Percentiles rank a stretch among this genome's conserved stretches.
Conservation (phyloP, 371 early-diverging fungal species). For the Mortierella sp. region DNA sequence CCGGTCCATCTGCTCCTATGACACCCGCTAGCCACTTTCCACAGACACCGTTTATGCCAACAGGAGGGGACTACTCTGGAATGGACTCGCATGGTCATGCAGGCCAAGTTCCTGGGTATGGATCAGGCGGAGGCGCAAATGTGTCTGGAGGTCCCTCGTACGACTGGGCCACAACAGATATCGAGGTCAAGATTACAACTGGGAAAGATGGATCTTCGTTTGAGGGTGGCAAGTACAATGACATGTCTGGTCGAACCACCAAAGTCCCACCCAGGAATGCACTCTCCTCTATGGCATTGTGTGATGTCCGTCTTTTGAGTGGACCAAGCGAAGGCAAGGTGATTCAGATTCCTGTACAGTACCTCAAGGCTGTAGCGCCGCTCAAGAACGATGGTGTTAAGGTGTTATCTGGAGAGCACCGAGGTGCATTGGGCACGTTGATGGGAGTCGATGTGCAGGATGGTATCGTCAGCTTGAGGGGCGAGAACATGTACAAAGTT, state of each 20-base stretch:
- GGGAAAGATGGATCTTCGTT: conserved; percentile 36
- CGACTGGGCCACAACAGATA: conserved; percentile 76
- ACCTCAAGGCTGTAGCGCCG: conserved; percentile 76
- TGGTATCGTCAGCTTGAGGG: conserved; percentile 80
- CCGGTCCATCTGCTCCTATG: conserved; percentile 48
- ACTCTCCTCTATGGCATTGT: conserved; percentile 61
- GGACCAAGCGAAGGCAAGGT: conserved; percentile 54
- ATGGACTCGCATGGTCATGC: conserved; percentile 37
- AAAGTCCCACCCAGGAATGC: conserved; percentile 60
- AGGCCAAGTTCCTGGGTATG: conserved; percentile 36
- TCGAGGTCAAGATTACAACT: conserved; percentile 59
- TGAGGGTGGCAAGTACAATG: conserved; percentile 43
- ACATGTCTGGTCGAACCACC: conserved; percentile 56
- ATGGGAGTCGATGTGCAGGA: conserved; percentile 85
- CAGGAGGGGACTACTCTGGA: conserved; percentile 62
- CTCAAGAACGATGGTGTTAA: conserved; percentile 83
- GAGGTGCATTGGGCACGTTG: conserved; percentile 80
- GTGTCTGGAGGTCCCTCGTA: conserved; percentile 37
- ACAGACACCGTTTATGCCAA: conserved; percentile 75
- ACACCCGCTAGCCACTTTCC: conserved; percentile 62
- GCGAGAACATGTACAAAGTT: conserved; percentile 70
- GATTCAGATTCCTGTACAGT: conserved; percentile 55
- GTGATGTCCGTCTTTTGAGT: conserved; percentile 54
- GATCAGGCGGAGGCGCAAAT: conserved; percentile 23
- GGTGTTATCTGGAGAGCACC: conserved; percentile 76